Conservation (phyloP, 495 filamentous ascomycete species). For the Tuber aestivum region DNA sequence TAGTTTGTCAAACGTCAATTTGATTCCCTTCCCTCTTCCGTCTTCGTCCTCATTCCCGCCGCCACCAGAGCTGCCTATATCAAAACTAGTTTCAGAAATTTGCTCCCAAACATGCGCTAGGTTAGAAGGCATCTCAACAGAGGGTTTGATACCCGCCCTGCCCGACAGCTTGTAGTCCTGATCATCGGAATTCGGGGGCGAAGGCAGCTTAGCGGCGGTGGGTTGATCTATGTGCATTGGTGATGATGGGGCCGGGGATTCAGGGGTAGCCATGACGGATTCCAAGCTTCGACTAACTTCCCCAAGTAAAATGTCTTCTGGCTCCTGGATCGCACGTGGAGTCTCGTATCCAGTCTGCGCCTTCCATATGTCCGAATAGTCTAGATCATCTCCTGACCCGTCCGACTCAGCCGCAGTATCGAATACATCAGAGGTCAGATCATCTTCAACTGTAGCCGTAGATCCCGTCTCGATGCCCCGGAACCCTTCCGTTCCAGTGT, state of each 20-base stretch:
- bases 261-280: not conserved
- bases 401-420: conserved; percentile 2
- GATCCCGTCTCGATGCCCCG: not conserved
- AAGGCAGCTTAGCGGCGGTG: not conserved
- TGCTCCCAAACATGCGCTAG: conserved; percentile 3
- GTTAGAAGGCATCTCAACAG: not conserved
- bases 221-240: not conserved
- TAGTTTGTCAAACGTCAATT: not conserved
- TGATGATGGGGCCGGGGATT: not conserved
- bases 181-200: not conserved
- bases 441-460: not conserved
- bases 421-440: not conserved
- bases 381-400: not conserved
- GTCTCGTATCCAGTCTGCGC: not conserved
- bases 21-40: not conserved
- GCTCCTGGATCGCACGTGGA: not conserved
- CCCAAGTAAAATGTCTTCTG: not conserved
- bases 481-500: not conserved
- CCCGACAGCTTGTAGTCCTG: not conserved
- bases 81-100: conserved; percentile 16
- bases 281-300: conserved; percentile 6
- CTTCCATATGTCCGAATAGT: not conserved
- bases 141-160: not conserved
- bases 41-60: not conserved
- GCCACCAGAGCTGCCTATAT: conserved; percentile 19